Base-by-base conservation (phyloP, 2,329 filamentous ascomycete genomes). In the Venturia aucupariae region DNA sequence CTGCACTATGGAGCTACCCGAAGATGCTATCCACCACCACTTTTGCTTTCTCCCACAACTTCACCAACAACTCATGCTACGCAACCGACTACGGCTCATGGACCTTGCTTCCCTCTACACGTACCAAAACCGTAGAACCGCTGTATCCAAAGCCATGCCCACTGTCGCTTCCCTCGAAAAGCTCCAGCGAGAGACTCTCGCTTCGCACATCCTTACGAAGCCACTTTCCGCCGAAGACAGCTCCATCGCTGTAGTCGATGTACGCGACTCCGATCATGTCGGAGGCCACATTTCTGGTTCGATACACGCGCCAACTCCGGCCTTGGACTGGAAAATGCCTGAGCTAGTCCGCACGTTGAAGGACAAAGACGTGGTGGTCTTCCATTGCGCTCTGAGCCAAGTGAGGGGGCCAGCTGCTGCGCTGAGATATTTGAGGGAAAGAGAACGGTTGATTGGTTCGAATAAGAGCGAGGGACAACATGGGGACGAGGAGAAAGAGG, bases 361-460 rank as follows among this genome's bases (percentile, higher is more conserved):
- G 68, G 86, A 88, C 72, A 92, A 91, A 75, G 85, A 94, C 64
- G 88, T 83, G 13, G 91, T 99, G 17, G 85, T 99, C 1, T 99
- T 99, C 75, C 94, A 99, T 78, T 99, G 94, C 76, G 89, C 90
- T 22, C 80, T 97, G 64, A 93, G 89, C 69, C 94, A 97, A 79
- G 89, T 96, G 77, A 83, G 94, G 0, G 94, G 94, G 0, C 94
- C 94, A 0, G 84, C 84, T 61, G 92, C 93, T 3, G 94, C 94
- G 3, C 77, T 96, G 69, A 82, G 83, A 71, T 97, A 97, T 75
- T 69, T 92, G 66, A 80, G 89, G 42, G 89, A 92, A 77, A 81
- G 86, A 59, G 85, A 88, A 69, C 78, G 82, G 63, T 66, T 81
- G 67, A 71, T 80, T 39, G 78, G 77, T 4, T 69, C 24, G 24